A percentile compares a stretch with the other conserved stretches of the same genome.
phyloP scores from a whole-genome alignment of 495 filamentous ascomycete species.

The Podospora pseudocomata region DNA sequence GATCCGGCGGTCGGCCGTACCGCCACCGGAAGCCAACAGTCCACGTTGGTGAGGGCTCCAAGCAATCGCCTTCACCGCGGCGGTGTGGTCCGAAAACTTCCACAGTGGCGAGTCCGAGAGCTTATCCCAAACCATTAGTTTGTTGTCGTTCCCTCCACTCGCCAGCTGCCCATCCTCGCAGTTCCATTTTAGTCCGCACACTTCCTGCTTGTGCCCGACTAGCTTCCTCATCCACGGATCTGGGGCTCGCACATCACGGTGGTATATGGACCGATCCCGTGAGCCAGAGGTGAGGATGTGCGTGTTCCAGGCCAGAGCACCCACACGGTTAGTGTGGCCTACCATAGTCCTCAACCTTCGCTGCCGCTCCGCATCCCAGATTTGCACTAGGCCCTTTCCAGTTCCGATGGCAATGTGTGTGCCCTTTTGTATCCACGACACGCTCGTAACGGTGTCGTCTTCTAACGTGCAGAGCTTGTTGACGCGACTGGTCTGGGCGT shows the following conservation, averaged over 20 bases:
- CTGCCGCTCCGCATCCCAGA: slow-evolving; percentile 89
- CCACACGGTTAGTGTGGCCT: slow-evolving; percentile 87
- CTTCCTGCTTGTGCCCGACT: slow-evolving; percentile 95
- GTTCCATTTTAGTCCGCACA: slow-evolving; percentile 98
- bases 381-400: slow-evolving; percentile 87
- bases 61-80: slow-evolving; percentile 96
- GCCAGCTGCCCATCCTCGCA: slow-evolving; percentile 90
- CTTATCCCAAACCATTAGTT: slow-evolving; percentile 97
- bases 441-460: slow-evolving; percentile 92
- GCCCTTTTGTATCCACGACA: slow-evolving; percentile 95
- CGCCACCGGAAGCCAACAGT: slow-evolving; percentile 90
- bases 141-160: slow-evolving; percentile 98
- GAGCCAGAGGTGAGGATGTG: slow-evolving; percentile 96
- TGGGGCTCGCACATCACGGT: slow-evolving; percentile 91
- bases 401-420: slow-evolving; percentile 95
- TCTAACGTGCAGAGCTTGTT: slow-evolving; percentile 89
- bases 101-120: slow-evolving; percentile 79
- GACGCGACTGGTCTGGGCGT: slow-evolving; percentile 77
- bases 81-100: slow-evolving; percentile 89
- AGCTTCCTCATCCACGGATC: slow-evolving; percentile 83
- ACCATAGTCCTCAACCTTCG: slow-evolving; percentile 91
- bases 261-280: slow-evolving; percentile 86
- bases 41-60: slow-evolving; percentile 96
- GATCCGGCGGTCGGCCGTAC: slow-evolving; percentile 91
- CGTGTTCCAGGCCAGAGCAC: slow-evolving; percentile 92